These are phyloP conservation scores for Flammula alnicola DNA, from an alignment of 1,284 basidiomycete genomes.

Conservation along the genomic window DNA sequence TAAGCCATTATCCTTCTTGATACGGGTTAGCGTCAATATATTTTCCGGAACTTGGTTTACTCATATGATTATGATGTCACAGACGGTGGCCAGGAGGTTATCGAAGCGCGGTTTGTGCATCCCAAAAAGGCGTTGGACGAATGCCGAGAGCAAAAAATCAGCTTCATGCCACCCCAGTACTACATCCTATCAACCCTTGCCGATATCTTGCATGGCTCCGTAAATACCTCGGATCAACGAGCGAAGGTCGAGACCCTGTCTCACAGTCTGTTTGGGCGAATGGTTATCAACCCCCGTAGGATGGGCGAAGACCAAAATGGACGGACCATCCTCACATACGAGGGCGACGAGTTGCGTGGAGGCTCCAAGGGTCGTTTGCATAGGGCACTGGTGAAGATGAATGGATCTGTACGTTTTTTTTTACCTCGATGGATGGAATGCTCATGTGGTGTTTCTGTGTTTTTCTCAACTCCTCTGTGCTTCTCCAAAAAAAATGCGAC, in stretches of 20 bases:
- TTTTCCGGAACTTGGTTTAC: background rate
- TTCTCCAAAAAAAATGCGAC: background rate
- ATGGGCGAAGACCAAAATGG: slow-evolving; percentile 48
- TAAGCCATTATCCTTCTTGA: slow-evolving; percentile 18
- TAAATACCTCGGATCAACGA: slow-evolving; percentile 49
- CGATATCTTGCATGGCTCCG: slow-evolving; percentile 45
- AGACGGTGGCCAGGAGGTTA: slow-evolving; percentile 72
- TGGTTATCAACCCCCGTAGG: slow-evolving; percentile 58
- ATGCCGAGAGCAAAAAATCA: slow-evolving; percentile 52
- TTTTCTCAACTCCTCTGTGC: background rate
- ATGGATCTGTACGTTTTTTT: slow-evolving; percentile 47
- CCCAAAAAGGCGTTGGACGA: slow-evolving; percentile 55
- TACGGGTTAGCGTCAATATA: background rate
- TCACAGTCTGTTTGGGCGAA: slow-evolving; percentile 56
- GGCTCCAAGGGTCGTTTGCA: slow-evolving; percentile 62
- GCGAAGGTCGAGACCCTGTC: slow-evolving; percentile 52
- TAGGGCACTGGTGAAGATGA: slow-evolving; percentile 51
- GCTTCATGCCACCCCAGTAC: slow-evolving; percentile 73
- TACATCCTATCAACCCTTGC: slow-evolving; percentile 67
- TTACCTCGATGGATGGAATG: slow-evolving; percentile 3
- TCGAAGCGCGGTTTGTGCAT: slow-evolving; percentile 65
- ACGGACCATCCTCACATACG: slow-evolving; percentile 56
- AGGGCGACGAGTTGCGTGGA: slow-evolving; percentile 70
- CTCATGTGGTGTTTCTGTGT: slow-evolving; percentile 1
- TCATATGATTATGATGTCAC: slow-evolving; percentile 1